phyloP scores from a whole-genome alignment of 2,329 filamentous ascomycete species.

The Colletotrichum cereale region DNA sequence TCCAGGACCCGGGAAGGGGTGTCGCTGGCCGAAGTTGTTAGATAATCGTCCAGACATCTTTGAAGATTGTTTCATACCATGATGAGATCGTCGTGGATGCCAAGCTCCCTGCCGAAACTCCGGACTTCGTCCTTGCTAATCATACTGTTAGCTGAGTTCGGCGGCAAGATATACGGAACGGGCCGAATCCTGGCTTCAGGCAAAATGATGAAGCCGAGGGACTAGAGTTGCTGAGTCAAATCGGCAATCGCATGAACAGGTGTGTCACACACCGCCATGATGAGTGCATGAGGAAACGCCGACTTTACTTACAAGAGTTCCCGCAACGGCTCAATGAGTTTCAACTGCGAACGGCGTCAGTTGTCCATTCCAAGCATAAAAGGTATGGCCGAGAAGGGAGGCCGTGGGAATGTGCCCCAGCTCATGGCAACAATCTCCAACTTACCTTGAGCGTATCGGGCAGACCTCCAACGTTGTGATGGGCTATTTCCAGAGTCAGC shows the following conservation, averaged over 20 bases:
- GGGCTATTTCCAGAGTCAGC: constrained; percentile 46
- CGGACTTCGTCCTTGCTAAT: constrained; percentile 45
- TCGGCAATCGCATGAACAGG: background rate
- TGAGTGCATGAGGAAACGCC: background rate
- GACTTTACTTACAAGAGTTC: constrained; percentile 48
- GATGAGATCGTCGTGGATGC: constrained; percentile 63
- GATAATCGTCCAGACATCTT: background rate
- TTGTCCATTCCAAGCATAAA: background rate
- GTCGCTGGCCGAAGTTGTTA: background rate
- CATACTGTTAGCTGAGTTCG: constrained; percentile 1
- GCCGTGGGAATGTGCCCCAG: background rate
- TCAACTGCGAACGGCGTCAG: constrained; percentile 37
- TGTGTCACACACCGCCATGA: background rate
- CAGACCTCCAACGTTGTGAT: constrained; percentile 60
- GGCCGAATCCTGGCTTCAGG: background rate
- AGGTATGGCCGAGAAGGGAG: too few species aligned
- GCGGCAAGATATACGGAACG: background rate
- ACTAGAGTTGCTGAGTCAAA: background rate
- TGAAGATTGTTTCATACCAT: constrained; percentile 1
- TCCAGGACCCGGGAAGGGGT: constrained; percentile 66
- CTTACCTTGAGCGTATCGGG: constrained; percentile 47
- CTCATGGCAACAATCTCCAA: constrained; percentile 47
- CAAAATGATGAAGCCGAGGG: background rate
- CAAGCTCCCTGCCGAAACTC: constrained; percentile 48
- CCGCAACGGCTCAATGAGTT: constrained; percentile 42